Evolutionary conservation across 768 basidiomycete species (phyloP).

Genomic region (Udeniomyces megalosporus): DNA sequence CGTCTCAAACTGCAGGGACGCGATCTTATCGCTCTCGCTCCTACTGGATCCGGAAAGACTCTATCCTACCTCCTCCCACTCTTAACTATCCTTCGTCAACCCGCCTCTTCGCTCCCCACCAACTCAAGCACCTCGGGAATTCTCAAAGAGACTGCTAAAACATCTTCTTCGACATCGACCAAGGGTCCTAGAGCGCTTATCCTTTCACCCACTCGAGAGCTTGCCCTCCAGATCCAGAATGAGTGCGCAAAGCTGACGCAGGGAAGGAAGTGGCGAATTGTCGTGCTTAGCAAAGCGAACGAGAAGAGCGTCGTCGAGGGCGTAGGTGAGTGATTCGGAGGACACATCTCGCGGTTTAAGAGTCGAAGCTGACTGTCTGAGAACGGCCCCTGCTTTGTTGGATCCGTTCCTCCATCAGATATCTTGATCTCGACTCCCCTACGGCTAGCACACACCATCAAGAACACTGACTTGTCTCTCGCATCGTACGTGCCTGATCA

Average conservation of each 20-base stretch:
- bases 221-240: constrained; percentile 89
- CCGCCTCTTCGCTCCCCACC: constrained; percentile 23
- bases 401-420: constrained; percentile 41
- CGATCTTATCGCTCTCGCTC: constrained; percentile 85
- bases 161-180: not conserved
- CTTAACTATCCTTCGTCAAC: constrained; percentile 33
- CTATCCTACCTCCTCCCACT: constrained; percentile 78
- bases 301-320: constrained; percentile 45
- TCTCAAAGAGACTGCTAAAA: too few relatives aligned
- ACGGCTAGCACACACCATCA: constrained; percentile 64
- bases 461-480: constrained; percentile 30
- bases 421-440: constrained; percentile 85
- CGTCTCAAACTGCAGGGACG: too few relatives aligned
- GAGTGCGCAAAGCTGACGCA: constrained; percentile 69
- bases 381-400: too few relatives aligned
- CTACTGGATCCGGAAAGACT: constrained; percentile 95
- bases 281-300: constrained; percentile 77
- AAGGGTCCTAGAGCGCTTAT: constrained; percentile 45
- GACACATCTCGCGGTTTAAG: too few relatives aligned
- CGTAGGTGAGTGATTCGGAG: constrained; percentile 2
- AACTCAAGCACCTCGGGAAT: not conserved
- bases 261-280: constrained; percentile 64
- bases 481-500: constrained; percentile 21
- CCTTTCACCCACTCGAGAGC: constrained; percentile 79
- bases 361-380: too few relatives aligned